Conservation (phyloP, 352 stramenopile genomes). For the Phytophthora ohioensis region DNA sequence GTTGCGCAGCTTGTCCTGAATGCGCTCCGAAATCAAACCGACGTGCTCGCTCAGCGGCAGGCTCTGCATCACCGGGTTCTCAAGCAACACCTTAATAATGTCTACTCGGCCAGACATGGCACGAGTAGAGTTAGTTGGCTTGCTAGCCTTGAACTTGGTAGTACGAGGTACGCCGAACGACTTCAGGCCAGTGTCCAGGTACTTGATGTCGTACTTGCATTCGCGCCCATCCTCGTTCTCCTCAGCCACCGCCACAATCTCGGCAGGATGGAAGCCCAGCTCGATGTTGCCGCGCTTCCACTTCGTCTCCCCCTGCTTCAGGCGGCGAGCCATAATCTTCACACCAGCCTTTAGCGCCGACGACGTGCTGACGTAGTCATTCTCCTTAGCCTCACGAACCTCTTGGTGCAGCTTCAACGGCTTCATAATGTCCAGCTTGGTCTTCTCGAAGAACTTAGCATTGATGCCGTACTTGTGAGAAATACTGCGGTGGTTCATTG, state of each 20-base stretch:
- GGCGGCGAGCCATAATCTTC: conserved; percentile 69
- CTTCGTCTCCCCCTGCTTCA: conserved; percentile 84
- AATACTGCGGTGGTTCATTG: conserved; percentile 96
- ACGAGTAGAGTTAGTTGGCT: conserved; percentile 68
- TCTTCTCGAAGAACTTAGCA: conserved; percentile 89
- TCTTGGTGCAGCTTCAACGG: conserved; percentile 81
- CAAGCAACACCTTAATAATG: conserved; percentile 72
- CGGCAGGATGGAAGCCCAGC: conserved; percentile 70
- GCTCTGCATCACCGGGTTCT: conserved; percentile 91
- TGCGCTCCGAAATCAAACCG: conserved; percentile 87
- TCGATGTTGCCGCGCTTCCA: conserved; percentile 90
- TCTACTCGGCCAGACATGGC: conserved; percentile 86
- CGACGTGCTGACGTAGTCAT: conserved; percentile 45
- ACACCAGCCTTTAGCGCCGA: conserved; percentile 64
- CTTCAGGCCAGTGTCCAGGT: conserved; percentile 86
- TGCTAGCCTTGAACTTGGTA: conserved; percentile 79
- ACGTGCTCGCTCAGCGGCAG: conserved; percentile 88
- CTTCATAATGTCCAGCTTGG: conserved; percentile 92
- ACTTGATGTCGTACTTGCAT: conserved; percentile 89
- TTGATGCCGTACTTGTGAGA: conserved; percentile 94
- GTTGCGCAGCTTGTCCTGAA: conserved; percentile 78
- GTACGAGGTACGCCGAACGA: conserved; percentile 80
- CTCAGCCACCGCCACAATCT: conserved; percentile 70
- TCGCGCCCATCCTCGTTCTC: conserved; percentile 75
- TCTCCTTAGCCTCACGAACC: conserved; percentile 60